Percentiles rank a stretch among this genome's conserved stretches.
Evolutionary conservation across 345 rosid species (phyloP).

Genomic region (Arabidopsis suecica): DNA sequence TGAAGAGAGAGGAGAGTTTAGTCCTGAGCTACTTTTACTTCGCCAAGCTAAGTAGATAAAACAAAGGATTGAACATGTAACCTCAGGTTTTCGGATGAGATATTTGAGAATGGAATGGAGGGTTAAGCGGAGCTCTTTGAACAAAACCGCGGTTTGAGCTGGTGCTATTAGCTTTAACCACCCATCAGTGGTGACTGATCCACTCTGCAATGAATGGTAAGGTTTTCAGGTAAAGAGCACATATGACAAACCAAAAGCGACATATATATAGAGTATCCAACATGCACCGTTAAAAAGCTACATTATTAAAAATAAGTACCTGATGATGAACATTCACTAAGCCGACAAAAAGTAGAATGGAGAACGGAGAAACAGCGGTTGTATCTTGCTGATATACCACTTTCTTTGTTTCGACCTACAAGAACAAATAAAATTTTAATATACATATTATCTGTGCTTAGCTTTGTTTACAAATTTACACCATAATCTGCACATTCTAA

Average conservation of each 20-base stretch:
- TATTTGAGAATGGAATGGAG: conserved; percentile 72
- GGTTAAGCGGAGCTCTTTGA: conserved; percentile 78
- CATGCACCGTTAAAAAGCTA: background rate
- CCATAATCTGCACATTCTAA: conserved; percentile 19
- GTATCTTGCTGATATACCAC: conserved; percentile 86
- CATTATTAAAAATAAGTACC: conserved; percentile 46
- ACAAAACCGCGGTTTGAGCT: conserved; percentile 90
- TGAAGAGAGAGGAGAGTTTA: background rate
- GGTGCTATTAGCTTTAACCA: conserved; percentile 89
- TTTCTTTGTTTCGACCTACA: conserved; percentile 86
- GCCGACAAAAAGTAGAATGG: conserved; percentile 89
- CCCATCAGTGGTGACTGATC: conserved; percentile 75
- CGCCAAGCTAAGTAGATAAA: background rate
- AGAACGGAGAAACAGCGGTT: conserved; percentile 79
- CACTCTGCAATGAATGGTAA: conserved; percentile 50
- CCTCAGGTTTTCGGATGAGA: conserved; percentile 83
- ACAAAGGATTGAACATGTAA: conserved; percentile 34
- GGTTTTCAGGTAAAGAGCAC: background rate
- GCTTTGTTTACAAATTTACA: conserved; percentile 8
- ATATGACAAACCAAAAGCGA: background rate
- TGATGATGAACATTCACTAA: conserved; percentile 84
- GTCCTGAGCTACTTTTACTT: background rate
- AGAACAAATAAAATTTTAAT: background rate
- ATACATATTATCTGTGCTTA: background rate
- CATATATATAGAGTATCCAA: background rate